Base-by-base conservation (phyloP, 192 early-diverging fungal species). In the Cetraspora pellucida region DNA sequence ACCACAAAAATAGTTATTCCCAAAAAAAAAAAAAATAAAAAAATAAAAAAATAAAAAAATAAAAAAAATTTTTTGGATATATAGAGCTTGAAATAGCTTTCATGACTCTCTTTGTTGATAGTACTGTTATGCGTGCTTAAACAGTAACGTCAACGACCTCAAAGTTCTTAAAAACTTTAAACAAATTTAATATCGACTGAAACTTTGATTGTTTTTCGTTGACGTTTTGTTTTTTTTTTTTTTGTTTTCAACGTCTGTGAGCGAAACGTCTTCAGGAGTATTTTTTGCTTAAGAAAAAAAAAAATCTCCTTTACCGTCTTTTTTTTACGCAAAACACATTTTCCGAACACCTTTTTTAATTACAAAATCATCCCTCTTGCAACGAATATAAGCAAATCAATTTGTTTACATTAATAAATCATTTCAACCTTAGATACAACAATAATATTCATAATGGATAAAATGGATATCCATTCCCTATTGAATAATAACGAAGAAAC, bases 61-160 rank as follows among this genome's bases (percentile, higher is more conserved):
- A 64, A 64, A 63, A 63, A 63, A 63, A 58, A 59, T 13, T 59
- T 60, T 60, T 27, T 10, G 16, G 31, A 65, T 65, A 65, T 65
- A 65, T 65, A 65, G 4, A 2, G 31, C 63, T 21, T 60, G 37
- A 44, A 65, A 30, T 37, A 65, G 10, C 31, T 64, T 64, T 65
- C 19, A 37, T 65, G 28, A 65, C 4, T 61, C 27, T 63, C 37
- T 64, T 44, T 9, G 31, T 44, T 65, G 63, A 65, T 65, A 37
- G 28, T 65, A n/a, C 63, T 65, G 63, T 65, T 60, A 27, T 60
- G 59, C 28, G 59, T 60, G 59, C 25, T 37, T 60, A 60, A 37
- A n/a, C 63, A 65, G 31, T 65, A 65, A 65, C 63, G 63, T 65
- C 37, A 65, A 65, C 60, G 60, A 63, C 63, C 10, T 64, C 63